Base-by-base conservation (phyloP, 208 protist species). In the Leishmania turanica region DNA sequence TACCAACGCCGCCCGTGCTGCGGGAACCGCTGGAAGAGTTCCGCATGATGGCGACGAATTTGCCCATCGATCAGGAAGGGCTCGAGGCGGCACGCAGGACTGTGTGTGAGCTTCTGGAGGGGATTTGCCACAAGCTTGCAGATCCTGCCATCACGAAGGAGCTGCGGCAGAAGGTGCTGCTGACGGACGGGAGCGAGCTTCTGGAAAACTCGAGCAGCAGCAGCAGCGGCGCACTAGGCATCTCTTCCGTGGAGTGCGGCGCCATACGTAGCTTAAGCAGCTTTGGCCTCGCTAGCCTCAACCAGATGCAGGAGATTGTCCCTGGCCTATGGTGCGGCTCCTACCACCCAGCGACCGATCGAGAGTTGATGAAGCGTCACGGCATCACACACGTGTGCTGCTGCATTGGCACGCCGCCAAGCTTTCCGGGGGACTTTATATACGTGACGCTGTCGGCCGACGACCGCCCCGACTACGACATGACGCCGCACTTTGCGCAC, bases 321-420 rank as follows among this genome's bases (percentile, higher is more conserved):
- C 89, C 91, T 19, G 92, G 94, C 0, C 84, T 97, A 58, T 97
- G 89, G 87, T 89, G 93, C 65, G 92, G 94, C n/a, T 92, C 89
- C 9, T 96, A 93, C 79, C 89, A 92, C 80, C 89, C 89, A 4
- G 88, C 91, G 3, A 76, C 79, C 6, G 83, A 95, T 66, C 87
- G 82, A 31, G 81, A 17, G n/a, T 13, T 89, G 8, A 87, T 97
- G 34, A 73, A 75, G 21, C 49, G 53, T 51, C 83, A 87, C 60
- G 79, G 86, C 78, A 89, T 97, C 58, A 96, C 92, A 3, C 91
- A 95, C 80, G 86, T 97, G 15, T 87, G 90, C 64, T 96, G 88
- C 76, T 95, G 93, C 84, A 91, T 96, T 83, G 87, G 82, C 66
- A 87, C 86, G 1, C 47, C 73, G 11, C 90, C 88, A 5, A 82